A percentile compares a stretch with the other conserved stretches of the same genome.
phyloP scores from a whole-genome alignment of 2,329 filamentous ascomycete species.

The Pseudogymnoascus sp. region DNA sequence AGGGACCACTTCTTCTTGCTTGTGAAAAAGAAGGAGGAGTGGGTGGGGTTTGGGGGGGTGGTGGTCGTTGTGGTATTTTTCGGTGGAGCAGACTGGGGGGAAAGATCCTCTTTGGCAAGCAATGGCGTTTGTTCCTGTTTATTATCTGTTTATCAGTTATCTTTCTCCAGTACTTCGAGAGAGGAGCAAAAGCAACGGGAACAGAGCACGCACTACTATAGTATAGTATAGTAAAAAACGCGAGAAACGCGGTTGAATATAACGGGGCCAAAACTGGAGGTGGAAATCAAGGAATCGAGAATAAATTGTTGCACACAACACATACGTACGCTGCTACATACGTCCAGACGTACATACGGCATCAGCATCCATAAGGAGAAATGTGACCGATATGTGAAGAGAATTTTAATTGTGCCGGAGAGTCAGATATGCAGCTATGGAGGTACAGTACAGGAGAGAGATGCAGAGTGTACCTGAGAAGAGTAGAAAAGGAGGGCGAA shows the following conservation, averaged over 20 bases:
- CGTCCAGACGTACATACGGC: neutral
- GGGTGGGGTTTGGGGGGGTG: neutral
- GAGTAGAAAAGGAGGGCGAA: too few relatives aligned
- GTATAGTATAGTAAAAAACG: neutral
- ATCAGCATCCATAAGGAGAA: neutral
- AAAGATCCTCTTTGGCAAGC: neutral
- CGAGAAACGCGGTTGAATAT: neutral
- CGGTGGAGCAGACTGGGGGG: neutral
- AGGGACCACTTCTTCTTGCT: neutral
- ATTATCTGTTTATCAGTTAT: neutral
- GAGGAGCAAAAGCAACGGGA: too few relatives aligned
- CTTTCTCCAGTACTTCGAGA: neutral
- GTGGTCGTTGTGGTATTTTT: too few relatives aligned
- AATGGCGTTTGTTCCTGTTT: neutral
- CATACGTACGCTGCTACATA: neutral
- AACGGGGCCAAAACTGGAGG: neutral
- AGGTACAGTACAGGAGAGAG: neutral
- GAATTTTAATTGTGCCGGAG: neutral
- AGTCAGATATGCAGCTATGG: neutral
- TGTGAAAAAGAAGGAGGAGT: neutral
- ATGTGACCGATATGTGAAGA: slow-evolving; percentile 3
- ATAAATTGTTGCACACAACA: neutral
- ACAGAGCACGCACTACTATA: neutral
- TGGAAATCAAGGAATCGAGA: neutral
- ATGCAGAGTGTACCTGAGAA: neutral